Base-by-base conservation (phyloP, 495 filamentous ascomycete genomes). In the Penicillium silybi region DNA sequence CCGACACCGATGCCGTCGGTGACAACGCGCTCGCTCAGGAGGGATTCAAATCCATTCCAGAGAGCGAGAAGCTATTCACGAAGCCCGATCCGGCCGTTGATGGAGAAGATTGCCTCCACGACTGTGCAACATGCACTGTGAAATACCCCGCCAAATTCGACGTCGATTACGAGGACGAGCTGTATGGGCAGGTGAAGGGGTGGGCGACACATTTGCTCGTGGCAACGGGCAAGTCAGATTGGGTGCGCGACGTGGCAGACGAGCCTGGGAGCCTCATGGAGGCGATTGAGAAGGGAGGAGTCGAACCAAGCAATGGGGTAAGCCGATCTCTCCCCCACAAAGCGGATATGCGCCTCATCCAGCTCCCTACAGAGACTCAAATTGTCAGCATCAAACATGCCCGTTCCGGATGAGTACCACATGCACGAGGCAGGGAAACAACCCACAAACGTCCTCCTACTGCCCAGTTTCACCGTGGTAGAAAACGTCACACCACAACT, bases 201-300 rank as follows among this genome's bases (percentile, higher is more conserved):
- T 98, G 90, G 86, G 82, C 82, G 46, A 92, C 89, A 16, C 93
- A 98, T 67, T 62, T 95, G 48, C 77, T 98, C 35, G 90, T 98
- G 16, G 93, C 92, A 10, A 98, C 93, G 2, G 90, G 91, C 37
- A 95, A 97, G 75, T 84, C 85, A 19, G 95, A 98, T 71, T 98
- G 93, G 93, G 85, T 92, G 58, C 71, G 88, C 42, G 86, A 96
- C 71, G 88, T 97, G 13, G 85, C 82, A 40, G 88, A 97, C 58
- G 93, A 97, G 73, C 81, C 84, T 68, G 95, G 91, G 1, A 96
- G 90, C 63, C 81, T 98, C 23, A 97, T 98, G 93, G 85, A 95
- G 72, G 95, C 92, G 7, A 82, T 97, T 62, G 83, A 79, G 50
- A 80, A 80, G 52, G 72, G 78, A 6, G 70, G 71, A 9, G 71